These are phyloP conservation scores for Sarocladium brachiariae DNA, from an alignment of 2,329 filamentous ascomycete species.

Conservation along the genomic window DNA sequence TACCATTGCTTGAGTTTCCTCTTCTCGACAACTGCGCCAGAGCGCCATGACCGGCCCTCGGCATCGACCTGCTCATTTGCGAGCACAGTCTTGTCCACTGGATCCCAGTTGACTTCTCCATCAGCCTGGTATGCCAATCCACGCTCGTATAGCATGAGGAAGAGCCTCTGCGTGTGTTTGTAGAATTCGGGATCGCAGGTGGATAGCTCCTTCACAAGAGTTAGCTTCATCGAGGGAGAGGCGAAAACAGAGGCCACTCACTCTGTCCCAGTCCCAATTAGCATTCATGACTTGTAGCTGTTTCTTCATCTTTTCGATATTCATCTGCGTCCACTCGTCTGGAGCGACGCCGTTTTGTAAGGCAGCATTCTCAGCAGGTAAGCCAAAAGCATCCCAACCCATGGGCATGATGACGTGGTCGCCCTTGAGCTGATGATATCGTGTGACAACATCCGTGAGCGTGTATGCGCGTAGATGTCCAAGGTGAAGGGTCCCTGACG, in stretches of 20 bases:
- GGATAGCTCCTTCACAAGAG: conserved; percentile 58
- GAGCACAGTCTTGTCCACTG: conserved; percentile 80
- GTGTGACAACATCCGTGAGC: conserved; percentile 77
- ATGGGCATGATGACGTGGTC: conserved; percentile 77
- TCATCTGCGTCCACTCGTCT: conserved; percentile 69
- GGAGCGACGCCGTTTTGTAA: conserved; percentile 76
- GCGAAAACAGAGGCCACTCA: conserved; percentile 36
- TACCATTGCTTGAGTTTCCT: conserved; percentile 82
- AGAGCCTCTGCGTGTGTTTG: conserved; percentile 82
- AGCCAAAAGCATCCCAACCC: conserved; percentile 89
- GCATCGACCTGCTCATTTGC: conserved; percentile 92
- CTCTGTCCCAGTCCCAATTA: conserved; percentile 75
- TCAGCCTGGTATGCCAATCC: conserved; percentile 78
- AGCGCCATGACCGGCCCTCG: conserved; percentile 79
- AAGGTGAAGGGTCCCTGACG: conserved; percentile 78
- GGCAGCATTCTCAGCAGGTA: conserved; percentile 87
- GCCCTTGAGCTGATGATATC: conserved; percentile 69
- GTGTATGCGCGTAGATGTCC: conserved; percentile 86
- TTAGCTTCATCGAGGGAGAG: conserved; percentile 2
- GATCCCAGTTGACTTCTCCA: conserved; percentile 84
- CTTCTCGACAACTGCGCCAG: conserved; percentile 77
- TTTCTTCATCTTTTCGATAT: conserved; percentile 79
- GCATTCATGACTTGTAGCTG: conserved; percentile 75
- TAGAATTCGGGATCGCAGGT: conserved; percentile 84
- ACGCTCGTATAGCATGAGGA: conserved; percentile 66